Conservation (phyloP, 257 asterid genomes). For the Voacanga thouarsii region DNA sequence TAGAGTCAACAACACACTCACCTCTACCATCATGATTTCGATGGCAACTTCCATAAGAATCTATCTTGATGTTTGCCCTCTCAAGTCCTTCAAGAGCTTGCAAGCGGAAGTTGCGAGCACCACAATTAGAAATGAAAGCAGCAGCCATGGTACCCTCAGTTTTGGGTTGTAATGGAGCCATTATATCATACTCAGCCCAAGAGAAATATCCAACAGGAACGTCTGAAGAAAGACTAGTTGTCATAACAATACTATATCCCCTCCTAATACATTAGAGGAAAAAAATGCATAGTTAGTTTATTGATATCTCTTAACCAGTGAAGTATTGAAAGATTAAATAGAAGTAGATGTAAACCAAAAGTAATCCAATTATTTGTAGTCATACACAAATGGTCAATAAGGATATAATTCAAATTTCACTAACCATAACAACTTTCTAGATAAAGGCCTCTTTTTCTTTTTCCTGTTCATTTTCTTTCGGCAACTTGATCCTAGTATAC, state of each 20-base stretch:
- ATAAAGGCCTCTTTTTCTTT: background rate
- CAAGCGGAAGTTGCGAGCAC: constrained; percentile 84
- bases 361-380: background rate
- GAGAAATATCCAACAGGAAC: constrained; percentile 99
- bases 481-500: background rate
- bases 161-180: constrained; percentile 92
- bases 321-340: background rate
- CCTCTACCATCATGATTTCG: constrained; percentile 79
- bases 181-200: constrained; percentile 95
- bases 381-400: background rate
- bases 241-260: constrained; percentile 84
- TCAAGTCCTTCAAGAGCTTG: constrained; percentile 87
- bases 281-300: background rate
- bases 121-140: constrained; percentile 96
- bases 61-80: constrained; percentile 61
- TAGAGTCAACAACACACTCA: constrained; percentile 18
- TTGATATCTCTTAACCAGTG: background rate
- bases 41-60: constrained; percentile 93
- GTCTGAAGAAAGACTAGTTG: constrained; percentile 97
- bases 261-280: constrained; percentile 38
- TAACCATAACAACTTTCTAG: background rate
- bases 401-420: background rate
- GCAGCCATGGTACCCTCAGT: constrained; percentile 78
- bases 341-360: background rate
- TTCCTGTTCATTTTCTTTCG: background rate